Evolutionary conservation across 108 stramenopile species (phyloP).

Genomic region (Fragilariopsis cylindrus): DNA sequence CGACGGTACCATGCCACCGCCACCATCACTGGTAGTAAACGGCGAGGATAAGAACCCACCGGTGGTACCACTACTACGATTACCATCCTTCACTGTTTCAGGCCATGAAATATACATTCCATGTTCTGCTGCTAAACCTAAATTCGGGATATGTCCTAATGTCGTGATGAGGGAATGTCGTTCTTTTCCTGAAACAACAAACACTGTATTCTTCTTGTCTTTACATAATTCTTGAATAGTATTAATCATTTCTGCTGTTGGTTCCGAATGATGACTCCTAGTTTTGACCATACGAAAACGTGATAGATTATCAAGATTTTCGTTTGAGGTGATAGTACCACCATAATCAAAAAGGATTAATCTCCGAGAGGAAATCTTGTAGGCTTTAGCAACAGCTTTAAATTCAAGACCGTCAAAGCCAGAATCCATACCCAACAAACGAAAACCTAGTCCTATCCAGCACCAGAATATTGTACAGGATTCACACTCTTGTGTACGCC

Average conservation of each 20-base stretch:
- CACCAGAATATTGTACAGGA: slow-evolving; percentile 75
- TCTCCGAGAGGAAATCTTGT: slow-evolving; percentile 67
- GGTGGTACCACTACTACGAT: neutral
- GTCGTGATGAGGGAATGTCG: slow-evolving; percentile 79
- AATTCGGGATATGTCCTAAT: slow-evolving; percentile 73
- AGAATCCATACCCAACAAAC: slow-evolving; percentile 89
- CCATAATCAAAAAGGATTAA: slow-evolving; percentile 97
- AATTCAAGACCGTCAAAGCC: slow-evolving; percentile 71
- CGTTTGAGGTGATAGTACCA: slow-evolving; percentile 94
- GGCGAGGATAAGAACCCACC: neutral
- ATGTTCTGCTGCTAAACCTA: slow-evolving; percentile 92
- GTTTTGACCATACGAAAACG: slow-evolving; percentile 94
- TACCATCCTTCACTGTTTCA: slow-evolving; percentile 6
- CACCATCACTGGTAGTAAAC: neutral
- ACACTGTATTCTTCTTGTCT: slow-evolving; percentile 87
- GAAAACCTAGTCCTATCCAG: slow-evolving; percentile 95
- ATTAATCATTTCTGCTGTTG: slow-evolving; percentile 64
- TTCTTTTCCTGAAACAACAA: slow-evolving; percentile 90
- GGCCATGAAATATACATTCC: slow-evolving; percentile 95
- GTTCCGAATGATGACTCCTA: slow-evolving; percentile 65
- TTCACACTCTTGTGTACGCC: slow-evolving; percentile 78
- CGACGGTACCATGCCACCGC: neutral
- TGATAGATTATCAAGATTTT: slow-evolving; percentile 83
- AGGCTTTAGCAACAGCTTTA: slow-evolving; percentile 71
- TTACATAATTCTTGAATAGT: slow-evolving; percentile 78